phyloP scores from a whole-genome alignment of 2,329 filamentous ascomycete genomes.

The Hymenoscyphus fructigenus region DNA sequence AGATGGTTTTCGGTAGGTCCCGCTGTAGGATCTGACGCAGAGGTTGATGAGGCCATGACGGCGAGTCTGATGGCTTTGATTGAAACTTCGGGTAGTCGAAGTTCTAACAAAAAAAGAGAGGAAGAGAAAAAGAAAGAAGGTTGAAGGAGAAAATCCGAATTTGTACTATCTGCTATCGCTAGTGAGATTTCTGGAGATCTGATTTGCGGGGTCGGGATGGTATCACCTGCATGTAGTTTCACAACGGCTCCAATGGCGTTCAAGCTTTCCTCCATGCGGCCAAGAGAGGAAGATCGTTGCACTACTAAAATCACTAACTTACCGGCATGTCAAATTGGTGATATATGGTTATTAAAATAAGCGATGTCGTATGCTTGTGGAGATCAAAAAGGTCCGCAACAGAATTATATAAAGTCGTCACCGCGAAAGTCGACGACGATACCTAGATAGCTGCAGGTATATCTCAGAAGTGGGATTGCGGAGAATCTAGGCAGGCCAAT shows the following conservation, averaged over 20 bases:
- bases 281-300: background rate
- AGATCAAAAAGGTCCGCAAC: background rate
- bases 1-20: slow-evolving; percentile 22
- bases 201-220: slow-evolving; percentile 5
- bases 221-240: background rate
- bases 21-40: slow-evolving; percentile 18
- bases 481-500: background rate
- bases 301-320: background rate
- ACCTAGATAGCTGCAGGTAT: background rate
- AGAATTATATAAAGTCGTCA: too few species aligned
- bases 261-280: slow-evolving; percentile 1
- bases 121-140: background rate
- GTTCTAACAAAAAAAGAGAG: background rate
- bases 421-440: too few species aligned
- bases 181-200: background rate
- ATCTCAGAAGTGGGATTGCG: background rate
- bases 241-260: background rate
- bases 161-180: background rate
- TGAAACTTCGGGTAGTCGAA: background rate
- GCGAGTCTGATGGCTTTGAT: background rate
- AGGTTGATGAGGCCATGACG: slow-evolving; percentile 22
- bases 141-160: background rate
- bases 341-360: too few species aligned
- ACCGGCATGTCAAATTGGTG: background rate
- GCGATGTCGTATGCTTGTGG: background rate